Conservation (phyloP, 768 basidiomycete genomes). For the Coprinopsis marcescibilis region DNA sequence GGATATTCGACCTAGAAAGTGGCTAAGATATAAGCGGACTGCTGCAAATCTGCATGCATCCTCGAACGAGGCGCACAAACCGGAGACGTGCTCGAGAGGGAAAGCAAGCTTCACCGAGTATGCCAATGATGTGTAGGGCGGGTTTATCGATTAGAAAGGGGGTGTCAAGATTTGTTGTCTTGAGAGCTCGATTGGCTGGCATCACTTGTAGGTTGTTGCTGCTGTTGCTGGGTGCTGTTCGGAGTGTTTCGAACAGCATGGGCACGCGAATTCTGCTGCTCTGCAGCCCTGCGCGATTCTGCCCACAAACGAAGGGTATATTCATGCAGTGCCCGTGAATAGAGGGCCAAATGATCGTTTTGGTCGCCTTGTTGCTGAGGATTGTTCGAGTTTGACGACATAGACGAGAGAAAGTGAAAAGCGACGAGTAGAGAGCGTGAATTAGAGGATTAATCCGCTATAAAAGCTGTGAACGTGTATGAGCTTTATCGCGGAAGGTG, state of each 20-base stretch:
- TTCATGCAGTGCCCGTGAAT: conserved; percentile 60
- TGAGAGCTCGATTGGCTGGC: conserved; percentile 1
- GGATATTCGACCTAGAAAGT: conserved; percentile 5
- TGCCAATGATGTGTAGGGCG: neutral
- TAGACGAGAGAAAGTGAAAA: conserved; percentile 3
- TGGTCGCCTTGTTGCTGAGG: conserved; percentile 16
- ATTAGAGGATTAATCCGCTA: neutral
- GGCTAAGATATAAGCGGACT: conserved; percentile 6
- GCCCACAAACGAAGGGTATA: conserved; percentile 66
- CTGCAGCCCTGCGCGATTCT: conserved; percentile 54
- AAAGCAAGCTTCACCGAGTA: neutral
- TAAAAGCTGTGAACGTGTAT: conserved; percentile 10
- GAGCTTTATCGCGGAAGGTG: conserved; percentile 10
- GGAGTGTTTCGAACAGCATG: conserved; percentile 9
- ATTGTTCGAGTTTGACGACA: conserved; percentile 5
- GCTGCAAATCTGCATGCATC: neutral
- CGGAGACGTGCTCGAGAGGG: neutral
- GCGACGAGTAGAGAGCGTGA: conserved; percentile 8
- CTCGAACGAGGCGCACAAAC: conserved; percentile 4
- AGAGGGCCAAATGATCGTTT: conserved; percentile 41
- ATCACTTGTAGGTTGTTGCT: conserved; percentile 4
- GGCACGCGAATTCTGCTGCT: conserved; percentile 44
- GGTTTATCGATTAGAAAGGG: neutral
- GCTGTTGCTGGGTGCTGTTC: conserved; percentile 7
- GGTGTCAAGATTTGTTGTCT: neutral